phyloP scores from a whole-genome alignment of 768 basidiomycete genomes.

The Lanmaoa pseudosensibilis region DNA sequence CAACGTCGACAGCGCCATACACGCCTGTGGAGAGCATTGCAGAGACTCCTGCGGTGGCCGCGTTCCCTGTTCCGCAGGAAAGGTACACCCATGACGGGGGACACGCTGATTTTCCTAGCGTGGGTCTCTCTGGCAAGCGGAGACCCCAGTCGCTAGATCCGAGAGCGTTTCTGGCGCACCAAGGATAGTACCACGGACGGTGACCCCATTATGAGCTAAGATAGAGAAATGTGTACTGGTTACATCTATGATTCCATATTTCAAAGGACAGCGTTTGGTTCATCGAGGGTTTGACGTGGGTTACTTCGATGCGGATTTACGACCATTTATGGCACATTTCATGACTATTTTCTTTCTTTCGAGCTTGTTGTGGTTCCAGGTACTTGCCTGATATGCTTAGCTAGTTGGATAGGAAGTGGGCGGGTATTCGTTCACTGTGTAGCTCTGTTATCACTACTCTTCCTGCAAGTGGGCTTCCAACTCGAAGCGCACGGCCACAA shows the following conservation, averaged over 20 bases:
- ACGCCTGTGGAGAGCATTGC: conserved; percentile 35
- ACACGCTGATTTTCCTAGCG: conserved; percentile 37
- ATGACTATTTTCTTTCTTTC: background rate
- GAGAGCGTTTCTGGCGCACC: conserved; percentile 41
- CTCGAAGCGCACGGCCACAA: no score
- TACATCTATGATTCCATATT: background rate
- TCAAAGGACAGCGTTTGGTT: background rate
- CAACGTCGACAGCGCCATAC: conserved; percentile 46
- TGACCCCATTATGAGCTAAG: no score
- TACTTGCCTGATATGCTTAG: background rate
- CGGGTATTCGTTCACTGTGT: background rate
- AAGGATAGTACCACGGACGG: conserved; percentile 9
- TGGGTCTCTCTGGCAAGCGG: conserved; percentile 35
- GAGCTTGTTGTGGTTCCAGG: background rate
- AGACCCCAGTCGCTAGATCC: conserved; percentile 38
- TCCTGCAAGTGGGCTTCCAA: no score
- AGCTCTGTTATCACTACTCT: background rate
- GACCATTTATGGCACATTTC: background rate
- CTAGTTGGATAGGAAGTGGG: background rate
- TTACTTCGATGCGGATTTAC: background rate
- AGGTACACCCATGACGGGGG: conserved; percentile 30
- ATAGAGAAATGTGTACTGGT: background rate
- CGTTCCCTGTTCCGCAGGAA: conserved; percentile 33
- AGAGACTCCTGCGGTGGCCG: conserved; percentile 23
- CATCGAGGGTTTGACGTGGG: background rate